These are phyloP conservation scores for Vitis rotundifolia DNA, from an alignment of 164 flowering plant genomes.

Conservation along the genomic window DNA sequence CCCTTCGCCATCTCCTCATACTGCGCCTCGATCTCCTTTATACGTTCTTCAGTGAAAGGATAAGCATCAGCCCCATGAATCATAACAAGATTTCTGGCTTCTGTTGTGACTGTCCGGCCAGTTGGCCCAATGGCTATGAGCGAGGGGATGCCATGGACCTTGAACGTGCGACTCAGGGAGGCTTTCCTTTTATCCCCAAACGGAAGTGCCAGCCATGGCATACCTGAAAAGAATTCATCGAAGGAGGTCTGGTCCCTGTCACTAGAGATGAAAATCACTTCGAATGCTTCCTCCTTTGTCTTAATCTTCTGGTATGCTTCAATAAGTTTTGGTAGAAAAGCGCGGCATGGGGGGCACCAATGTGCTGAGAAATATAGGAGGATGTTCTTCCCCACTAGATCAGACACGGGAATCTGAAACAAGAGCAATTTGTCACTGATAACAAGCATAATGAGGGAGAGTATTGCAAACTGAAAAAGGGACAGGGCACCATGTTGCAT, in stretches of 20 bases:
- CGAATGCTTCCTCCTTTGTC: slow-evolving; percentile 51
- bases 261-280: slow-evolving; percentile 64
- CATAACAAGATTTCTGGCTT: slow-evolving; percentile 42
- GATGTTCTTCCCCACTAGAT: slow-evolving; percentile 65
- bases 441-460: neutral
- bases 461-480: slow-evolving; percentile 25
- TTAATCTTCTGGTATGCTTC: slow-evolving; percentile 64
- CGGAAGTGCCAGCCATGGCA: slow-evolving; percentile 87
- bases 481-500: neutral
- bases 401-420: slow-evolving; percentile 51
- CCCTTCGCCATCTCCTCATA: slow-evolving; percentile 57
- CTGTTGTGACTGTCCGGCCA: slow-evolving; percentile 53
- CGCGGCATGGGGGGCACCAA: slow-evolving; percentile 76
- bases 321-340: slow-evolving; percentile 55
- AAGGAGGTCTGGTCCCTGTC: slow-evolving; percentile 56
- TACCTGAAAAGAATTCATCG: slow-evolving; percentile 49
- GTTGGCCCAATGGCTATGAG: slow-evolving; percentile 62
- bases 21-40: slow-evolving; percentile 45
- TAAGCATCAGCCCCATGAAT: slow-evolving; percentile 63
- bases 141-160: slow-evolving; percentile 56
- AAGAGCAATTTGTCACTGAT: neutral
- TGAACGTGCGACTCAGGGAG: slow-evolving; percentile 42
- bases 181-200: slow-evolving; percentile 53
- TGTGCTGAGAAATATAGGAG: slow-evolving; percentile 73
- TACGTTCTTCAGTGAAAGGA: slow-evolving; percentile 64